Conservation (phyloP, 176 grass and related monocot species). For the Poa annua region DNA sequence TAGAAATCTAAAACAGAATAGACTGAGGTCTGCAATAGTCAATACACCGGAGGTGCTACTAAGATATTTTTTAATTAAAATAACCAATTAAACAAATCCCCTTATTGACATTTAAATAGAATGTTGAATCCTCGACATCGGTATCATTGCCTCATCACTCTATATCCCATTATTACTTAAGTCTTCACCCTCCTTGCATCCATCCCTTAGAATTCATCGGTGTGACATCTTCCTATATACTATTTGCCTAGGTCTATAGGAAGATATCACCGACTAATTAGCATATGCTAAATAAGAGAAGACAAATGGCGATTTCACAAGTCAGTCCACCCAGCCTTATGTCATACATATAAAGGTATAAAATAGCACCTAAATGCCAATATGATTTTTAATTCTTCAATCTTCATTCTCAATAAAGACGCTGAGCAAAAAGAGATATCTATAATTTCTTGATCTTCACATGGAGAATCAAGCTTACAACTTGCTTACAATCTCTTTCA, state of each 20-base stretch:
- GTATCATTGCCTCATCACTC: neutral
- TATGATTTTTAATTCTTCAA: neutral
- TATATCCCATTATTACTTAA: neutral
- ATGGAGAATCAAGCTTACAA: neutral
- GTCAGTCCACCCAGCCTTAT: neutral
- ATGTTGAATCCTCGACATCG: neutral
- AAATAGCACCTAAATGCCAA: conserved; percentile 9
- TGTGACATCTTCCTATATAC: neutral
- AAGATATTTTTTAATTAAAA: neutral
- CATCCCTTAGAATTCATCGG: neutral
- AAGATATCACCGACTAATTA: neutral
- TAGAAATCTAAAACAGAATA: neutral
- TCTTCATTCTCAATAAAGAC: neutral
- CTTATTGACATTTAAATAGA: neutral
- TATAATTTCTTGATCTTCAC: conserved; percentile 3
- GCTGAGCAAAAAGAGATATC: neutral
- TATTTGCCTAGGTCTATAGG: neutral
- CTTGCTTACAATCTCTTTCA: neutral
- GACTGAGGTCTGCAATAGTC: neutral
- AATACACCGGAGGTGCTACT: neutral
- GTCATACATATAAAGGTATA: neutral
- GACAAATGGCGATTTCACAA: neutral
- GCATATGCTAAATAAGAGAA: neutral
- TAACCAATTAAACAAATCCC: too few species aligned
- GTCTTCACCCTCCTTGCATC: conserved; percentile 9